phyloP scores from a whole-genome alignment of 192 early-diverging fungal genomes.

The Backusella tarrabulga region DNA sequence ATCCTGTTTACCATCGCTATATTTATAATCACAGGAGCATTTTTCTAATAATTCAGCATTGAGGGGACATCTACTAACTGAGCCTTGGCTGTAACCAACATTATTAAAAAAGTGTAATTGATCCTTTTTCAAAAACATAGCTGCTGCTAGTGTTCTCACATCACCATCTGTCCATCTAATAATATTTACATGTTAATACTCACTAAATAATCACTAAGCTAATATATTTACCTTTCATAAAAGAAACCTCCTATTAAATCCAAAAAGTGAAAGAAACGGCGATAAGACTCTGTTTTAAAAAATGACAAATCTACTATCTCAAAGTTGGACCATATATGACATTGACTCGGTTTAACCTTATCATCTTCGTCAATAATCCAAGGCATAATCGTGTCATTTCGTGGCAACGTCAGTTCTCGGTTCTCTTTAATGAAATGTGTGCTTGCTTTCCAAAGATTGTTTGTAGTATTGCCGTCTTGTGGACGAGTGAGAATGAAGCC shows the following conservation, averaged over 20 bases:
- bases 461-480: constrained; percentile 60
- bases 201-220: neutral
- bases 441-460: constrained; percentile 68
- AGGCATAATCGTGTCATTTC: constrained; percentile 37
- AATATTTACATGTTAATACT: constrained; percentile 5
- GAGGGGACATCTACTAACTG: constrained; percentile 68
- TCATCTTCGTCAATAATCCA: constrained; percentile 51
- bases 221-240: constrained; percentile 61
- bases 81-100: constrained; percentile 62
- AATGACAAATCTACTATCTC: constrained; percentile 77
- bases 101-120: constrained; percentile 78
- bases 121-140: constrained; percentile 57
- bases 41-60: constrained; percentile 38
- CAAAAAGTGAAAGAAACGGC: constrained; percentile 66
- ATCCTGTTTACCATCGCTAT: constrained; percentile 43
- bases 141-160: constrained; percentile 66
- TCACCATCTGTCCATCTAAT: constrained; percentile 65
- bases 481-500: constrained; percentile 55
- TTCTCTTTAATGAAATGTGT: constrained; percentile 47
- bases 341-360: constrained; percentile 55
- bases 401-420: constrained; percentile 35
- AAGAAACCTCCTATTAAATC: constrained; percentile 84
- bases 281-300: constrained; percentile 63
- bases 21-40: constrained; percentile 45
- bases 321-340: constrained; percentile 83